Evolutionary conservation across 345 rosid genomes (phyloP).

Genomic region (Orychophragmus violaceus): DNA sequence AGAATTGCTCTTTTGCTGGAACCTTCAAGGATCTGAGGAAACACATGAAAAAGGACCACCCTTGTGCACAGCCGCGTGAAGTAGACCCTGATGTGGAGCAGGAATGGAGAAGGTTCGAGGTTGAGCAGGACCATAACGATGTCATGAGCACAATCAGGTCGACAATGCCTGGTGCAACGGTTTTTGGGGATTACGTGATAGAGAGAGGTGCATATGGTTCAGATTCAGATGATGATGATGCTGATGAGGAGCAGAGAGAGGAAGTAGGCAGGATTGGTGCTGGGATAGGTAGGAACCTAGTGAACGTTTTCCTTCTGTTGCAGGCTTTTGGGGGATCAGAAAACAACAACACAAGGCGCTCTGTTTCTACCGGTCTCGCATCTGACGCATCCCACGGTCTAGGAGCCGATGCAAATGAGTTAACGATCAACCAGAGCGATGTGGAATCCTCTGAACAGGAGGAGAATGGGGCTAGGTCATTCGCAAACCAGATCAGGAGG

Average conservation of each 20-base stretch:
- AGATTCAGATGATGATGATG: not conserved
- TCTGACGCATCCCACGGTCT: not conserved
- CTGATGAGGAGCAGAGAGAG: not conserved
- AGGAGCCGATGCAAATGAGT: not conserved
- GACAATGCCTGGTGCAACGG: not conserved
- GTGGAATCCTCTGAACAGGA: not conserved
- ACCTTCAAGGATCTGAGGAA: not conserved
- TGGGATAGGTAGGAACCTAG: slow-evolving; percentile 5
- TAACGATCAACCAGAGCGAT: not conserved
- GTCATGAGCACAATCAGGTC: too few species aligned
- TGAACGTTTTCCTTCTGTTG: not conserved
- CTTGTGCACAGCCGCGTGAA: slow-evolving; percentile 6
- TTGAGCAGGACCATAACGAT: not conserved
- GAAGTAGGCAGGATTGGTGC: not conserved
- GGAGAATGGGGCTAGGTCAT: not conserved
- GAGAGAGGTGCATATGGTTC: slow-evolving; percentile 11
- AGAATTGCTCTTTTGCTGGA: slow-evolving; percentile 9
- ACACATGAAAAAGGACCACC: slow-evolving; percentile 4
- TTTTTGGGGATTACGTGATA: slow-evolving; percentile 6
- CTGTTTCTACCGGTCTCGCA: not conserved
- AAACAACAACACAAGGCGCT: not conserved
- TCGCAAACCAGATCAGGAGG: not conserved
- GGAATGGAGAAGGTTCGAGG: not conserved
- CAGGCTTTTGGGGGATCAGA: not conserved
- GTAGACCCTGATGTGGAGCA: not conserved